These are phyloP conservation scores for Candida frijolesensis DNA, from an alignment of 1,139 yeast genomes.

Conservation along the genomic window DNA sequence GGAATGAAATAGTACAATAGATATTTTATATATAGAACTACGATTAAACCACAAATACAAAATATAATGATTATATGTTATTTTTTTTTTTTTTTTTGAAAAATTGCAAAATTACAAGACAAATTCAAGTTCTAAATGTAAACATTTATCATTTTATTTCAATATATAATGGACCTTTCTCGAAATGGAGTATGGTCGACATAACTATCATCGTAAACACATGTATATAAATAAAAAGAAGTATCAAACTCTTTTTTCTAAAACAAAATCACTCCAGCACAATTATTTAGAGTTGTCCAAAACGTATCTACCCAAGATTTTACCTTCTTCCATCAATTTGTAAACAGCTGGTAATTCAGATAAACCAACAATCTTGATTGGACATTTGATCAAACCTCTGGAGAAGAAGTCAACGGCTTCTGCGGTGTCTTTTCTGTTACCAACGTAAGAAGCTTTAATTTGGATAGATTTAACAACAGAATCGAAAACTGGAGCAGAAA, in stretches of 20 bases:
- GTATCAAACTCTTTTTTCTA: background rate
- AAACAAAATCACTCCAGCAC: background rate
- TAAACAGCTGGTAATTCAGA: constrained; percentile 61
- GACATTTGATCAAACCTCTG: constrained; percentile 69
- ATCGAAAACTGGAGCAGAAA: constrained; percentile 60
- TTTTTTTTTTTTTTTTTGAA: too few species aligned
- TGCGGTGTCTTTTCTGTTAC: constrained; percentile 77
- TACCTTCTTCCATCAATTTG: constrained; percentile 70
- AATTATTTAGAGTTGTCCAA: constrained; percentile 45
- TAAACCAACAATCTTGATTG: constrained; percentile 67
- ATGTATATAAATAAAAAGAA: background rate
- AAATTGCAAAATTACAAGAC: too few species aligned
- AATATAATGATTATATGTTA: background rate
- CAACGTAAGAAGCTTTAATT: constrained; percentile 77
- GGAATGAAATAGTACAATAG: constrained; percentile 41
- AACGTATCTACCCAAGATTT: constrained; percentile 73
- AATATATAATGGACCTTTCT: too few species aligned
- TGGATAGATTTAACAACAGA: constrained; percentile 66
- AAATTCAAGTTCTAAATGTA: too few species aligned
- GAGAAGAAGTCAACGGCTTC: constrained; percentile 76
- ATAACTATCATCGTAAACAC: background rate
- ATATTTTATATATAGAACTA: background rate
- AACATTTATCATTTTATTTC: too few species aligned
- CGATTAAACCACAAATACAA: background rate
- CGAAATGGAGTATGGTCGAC: too few species aligned